These are phyloP conservation scores for Porogramme epimiltina DNA, from an alignment of 1,284 basidiomycete genomes.

Conservation along the genomic window DNA sequence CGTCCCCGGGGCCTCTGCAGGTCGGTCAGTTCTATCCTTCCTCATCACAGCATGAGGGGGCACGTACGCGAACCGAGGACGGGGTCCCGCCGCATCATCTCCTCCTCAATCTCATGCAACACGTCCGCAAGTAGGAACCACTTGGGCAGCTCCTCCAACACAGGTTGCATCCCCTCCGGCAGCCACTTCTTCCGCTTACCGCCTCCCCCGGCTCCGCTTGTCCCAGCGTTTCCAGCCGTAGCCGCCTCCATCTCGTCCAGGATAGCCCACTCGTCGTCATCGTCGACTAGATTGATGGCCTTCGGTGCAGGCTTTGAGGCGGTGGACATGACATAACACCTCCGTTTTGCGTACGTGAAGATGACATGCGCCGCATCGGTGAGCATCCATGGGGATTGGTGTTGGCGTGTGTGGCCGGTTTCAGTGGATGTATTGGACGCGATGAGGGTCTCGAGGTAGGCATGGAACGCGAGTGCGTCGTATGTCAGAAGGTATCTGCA, in stretches of 20 bases:
- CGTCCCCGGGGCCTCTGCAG: constrained; percentile 58
- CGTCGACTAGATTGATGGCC: constrained; percentile 89
- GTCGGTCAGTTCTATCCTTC: neutral
- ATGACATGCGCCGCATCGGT: constrained; percentile 90
- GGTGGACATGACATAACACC: constrained; percentile 69
- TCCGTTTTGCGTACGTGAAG: constrained; percentile 79
- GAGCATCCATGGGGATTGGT: constrained; percentile 85
- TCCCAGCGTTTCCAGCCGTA: constrained; percentile 19
- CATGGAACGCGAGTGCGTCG: constrained; percentile 89
- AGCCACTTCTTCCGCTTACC: constrained; percentile 52
- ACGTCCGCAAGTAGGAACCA: constrained; percentile 89
- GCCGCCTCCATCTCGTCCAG: constrained; percentile 76
- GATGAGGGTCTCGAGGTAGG: constrained; percentile 91
- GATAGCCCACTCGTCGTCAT: constrained; percentile 86
- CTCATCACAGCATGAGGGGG: neutral
- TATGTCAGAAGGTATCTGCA: constrained; percentile 86
- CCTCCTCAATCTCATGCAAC: constrained; percentile 90
- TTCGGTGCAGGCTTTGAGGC: constrained; percentile 27
- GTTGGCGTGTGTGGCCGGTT: constrained; percentile 54
- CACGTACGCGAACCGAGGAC: constrained; percentile 32
- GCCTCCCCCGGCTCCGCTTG: neutral
- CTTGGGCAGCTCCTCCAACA: constrained; percentile 94
- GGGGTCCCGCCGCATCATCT: constrained; percentile 68
- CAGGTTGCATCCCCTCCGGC: constrained; percentile 80
- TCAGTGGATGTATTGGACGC: constrained; percentile 65